phyloP scores from a whole-genome alignment of 805 yeast species.

The Torulaspora gathmanii region DNA sequence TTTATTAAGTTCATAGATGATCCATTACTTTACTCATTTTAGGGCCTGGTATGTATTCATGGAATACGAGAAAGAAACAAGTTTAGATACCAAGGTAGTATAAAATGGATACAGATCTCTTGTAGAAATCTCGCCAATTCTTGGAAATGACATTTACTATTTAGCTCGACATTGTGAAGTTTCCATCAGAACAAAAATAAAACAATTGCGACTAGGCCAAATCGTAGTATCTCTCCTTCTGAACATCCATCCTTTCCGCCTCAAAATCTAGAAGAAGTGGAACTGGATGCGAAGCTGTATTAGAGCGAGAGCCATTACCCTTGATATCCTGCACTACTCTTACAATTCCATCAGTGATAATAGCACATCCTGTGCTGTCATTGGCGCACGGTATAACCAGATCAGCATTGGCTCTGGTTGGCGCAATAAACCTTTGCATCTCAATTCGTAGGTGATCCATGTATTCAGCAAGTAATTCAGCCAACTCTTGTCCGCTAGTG shows the following conservation, averaged over 20 bases:
- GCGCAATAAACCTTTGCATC: conserved; percentile 30
- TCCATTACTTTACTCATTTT: conserved; percentile 3
- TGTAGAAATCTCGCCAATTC: background rate
- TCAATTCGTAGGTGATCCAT: conserved; percentile 32
- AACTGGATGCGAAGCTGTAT: conserved; percentile 5
- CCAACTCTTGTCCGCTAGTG: conserved; percentile 17
- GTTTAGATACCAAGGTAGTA: conserved; percentile 20
- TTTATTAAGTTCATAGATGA: background rate
- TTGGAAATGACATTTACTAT: conserved; percentile 3
- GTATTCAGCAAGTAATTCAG: conserved; percentile 26
- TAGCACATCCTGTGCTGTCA: conserved; percentile 28
- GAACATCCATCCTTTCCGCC: conserved; percentile 31
- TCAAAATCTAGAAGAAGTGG: conserved; percentile 29
- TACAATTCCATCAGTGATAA: conserved; percentile 33
- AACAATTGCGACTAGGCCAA: conserved; percentile 12
- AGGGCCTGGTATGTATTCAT: conserved; percentile 12
- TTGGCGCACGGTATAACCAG: conserved; percentile 32
- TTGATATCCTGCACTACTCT: conserved; percentile 27
- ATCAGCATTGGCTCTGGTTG: conserved; percentile 32
- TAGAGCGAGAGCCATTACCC: conserved; percentile 7
- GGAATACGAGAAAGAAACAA: conserved; percentile 4
- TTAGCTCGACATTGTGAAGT: background rate
- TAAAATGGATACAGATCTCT: conserved; percentile 19
- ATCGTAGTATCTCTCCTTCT: conserved; percentile 33
- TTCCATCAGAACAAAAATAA: background rate